Conservation (phyloP, 306 rosid genomes). For the Fragaria vesca region DNA sequence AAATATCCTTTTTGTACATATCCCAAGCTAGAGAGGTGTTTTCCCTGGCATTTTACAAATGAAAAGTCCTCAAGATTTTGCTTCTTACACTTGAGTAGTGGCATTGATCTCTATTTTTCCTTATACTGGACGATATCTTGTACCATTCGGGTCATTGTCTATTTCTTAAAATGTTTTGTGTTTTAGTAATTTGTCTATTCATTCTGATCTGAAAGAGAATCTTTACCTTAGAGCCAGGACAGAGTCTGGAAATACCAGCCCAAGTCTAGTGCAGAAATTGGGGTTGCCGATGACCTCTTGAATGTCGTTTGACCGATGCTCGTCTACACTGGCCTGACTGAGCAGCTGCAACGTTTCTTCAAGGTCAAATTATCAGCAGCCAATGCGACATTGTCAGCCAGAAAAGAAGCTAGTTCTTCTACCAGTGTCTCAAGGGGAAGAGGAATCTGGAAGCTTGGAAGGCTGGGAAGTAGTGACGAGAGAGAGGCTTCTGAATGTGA, state of each 20-base stretch:
- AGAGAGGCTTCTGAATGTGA: constrained; percentile 64
- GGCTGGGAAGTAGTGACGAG: constrained; percentile 86
- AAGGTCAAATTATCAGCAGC: constrained; percentile 58
- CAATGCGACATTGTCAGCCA: constrained; percentile 26
- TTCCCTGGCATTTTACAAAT: constrained; percentile 11
- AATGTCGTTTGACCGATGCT: constrained; percentile 74
- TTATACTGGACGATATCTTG: neutral
- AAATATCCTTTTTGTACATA: constrained; percentile 21
- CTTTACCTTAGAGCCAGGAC: constrained; percentile 15
- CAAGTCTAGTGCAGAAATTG: constrained; percentile 42
- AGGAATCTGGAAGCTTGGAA: constrained; percentile 59
- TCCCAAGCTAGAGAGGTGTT: constrained; percentile 13
- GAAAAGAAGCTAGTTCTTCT: constrained; percentile 45
- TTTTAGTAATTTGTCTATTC: neutral
- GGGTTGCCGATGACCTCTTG: constrained; percentile 52
- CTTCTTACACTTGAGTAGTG: neutral
- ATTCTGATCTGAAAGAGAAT: neutral
- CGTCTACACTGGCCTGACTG: constrained; percentile 86
- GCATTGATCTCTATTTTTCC: neutral
- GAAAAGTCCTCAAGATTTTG: neutral
- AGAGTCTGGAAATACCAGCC: constrained; percentile 46
- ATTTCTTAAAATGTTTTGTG: neutral
- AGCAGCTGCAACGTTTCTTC: constrained; percentile 83
- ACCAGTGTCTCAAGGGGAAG: constrained; percentile 51
- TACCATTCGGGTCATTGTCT: neutral